Evolutionary conservation across 1,139 yeast genomes (phyloP).

Genomic region (Suhomyces chickasaworum): DNA sequence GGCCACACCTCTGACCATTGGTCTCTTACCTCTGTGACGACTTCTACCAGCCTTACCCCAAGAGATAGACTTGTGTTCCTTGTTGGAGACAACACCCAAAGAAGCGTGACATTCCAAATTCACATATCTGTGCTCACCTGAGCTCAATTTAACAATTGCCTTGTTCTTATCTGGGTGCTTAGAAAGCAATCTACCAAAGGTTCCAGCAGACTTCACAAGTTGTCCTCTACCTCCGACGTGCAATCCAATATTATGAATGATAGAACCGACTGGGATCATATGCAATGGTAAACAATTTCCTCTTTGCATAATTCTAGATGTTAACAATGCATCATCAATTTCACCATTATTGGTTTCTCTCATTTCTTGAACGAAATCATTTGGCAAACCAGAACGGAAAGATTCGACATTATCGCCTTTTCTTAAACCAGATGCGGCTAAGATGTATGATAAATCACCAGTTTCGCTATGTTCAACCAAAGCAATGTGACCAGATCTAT

Average conservation of each 20-base stretch:
- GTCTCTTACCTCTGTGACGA: slow-evolving; percentile 91
- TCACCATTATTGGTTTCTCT: slow-evolving; percentile 62
- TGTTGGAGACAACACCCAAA: slow-evolving; percentile 90
- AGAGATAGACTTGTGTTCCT: slow-evolving; percentile 85
- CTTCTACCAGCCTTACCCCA: slow-evolving; percentile 98
- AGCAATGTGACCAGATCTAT: slow-evolving; percentile 93
- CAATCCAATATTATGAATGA: slow-evolving; percentile 85
- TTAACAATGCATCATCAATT: slow-evolving; percentile 87
- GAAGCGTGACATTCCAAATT: slow-evolving; percentile 89
- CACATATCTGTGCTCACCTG: slow-evolving; percentile 93
- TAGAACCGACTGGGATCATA: slow-evolving; percentile 92
- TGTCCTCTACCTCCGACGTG: slow-evolving; percentile 81
- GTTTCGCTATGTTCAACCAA: slow-evolving; percentile 66
- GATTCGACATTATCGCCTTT: slow-evolving; percentile 91
- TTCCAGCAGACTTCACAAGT: slow-evolving; percentile 91
- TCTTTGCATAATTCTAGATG: slow-evolving; percentile 84
- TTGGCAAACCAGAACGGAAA: slow-evolving; percentile 86
- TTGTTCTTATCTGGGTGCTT: slow-evolving; percentile 70
- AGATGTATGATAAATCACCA: slow-evolving; percentile 69
- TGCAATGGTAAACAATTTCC: slow-evolving; percentile 93
- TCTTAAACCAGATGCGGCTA: slow-evolving; percentile 92
- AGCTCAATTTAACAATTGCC: slow-evolving; percentile 80
- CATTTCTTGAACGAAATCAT: slow-evolving; percentile 73
- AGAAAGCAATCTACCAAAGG: slow-evolving; percentile 86
- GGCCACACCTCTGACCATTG: slow-evolving; percentile 97